Base-by-base conservation (phyloP, 176 grass and related monocot species). In the Olyra latifolia region DNA sequence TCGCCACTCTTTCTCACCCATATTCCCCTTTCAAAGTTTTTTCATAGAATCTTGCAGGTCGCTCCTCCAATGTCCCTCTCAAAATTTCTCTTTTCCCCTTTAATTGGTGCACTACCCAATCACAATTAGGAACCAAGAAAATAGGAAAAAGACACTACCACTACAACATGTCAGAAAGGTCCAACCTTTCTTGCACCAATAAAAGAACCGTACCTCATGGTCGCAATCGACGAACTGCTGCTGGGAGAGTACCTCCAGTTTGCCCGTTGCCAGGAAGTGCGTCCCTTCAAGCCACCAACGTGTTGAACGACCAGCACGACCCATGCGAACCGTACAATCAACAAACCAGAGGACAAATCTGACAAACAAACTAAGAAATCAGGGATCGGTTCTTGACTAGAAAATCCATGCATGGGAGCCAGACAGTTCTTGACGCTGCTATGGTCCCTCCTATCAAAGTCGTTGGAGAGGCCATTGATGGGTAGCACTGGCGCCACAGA, bases 301-400 rank as follows among this genome's bases (percentile, higher is more conserved):
- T 61, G 60, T 90, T 93, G 83, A 97, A 97, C 49, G 93, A 97
- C 93, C 93, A 97, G 88, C 93, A 97, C 30, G 93, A 97, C 20
- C 93, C 93, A 61, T 90, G 93, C 4, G 93, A 97, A 28, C 93
- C 93, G 88, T 97, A 79, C 25, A 40, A 83, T 48, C 22, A 83
- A 27, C 24, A 53, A 55, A 41, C 20, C 24, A 42, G 22, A 16
- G 58, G 45, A 14, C 25, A 24, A 74, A 71, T 47, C n/a, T 49
- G 52, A 16, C 0, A 46, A 62, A 54, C 4, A 48, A 13, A n/a
- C 7, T 35, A 28, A 19, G 17, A 50, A 17, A 79, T 66, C 49
- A 74, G 29, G 32, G 10, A 19, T 32, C 38, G 35, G 3, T 75
- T 45, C 52, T 9, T 41, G 71, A 72, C 57, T 61, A 49, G 47